Evolutionary conservation across 1,139 yeast genomes (phyloP), one percentile per base, ranked within the genome.

Genomic region (Nakaseomyces glabratus): DNA sequence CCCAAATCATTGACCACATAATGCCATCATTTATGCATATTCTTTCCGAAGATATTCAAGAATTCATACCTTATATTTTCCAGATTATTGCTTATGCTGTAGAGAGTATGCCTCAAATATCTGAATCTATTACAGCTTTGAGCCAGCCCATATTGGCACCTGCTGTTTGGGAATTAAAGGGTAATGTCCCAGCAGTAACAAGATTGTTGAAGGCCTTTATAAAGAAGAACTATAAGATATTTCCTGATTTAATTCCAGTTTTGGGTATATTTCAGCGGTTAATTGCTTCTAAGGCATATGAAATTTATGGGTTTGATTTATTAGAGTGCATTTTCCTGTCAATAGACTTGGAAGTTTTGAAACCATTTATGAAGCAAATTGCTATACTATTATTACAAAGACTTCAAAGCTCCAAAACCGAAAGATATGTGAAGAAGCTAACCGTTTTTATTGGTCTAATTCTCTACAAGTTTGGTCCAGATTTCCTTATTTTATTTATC

Each of bases 201-300:
- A 71, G 95, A 46, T 66, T 90, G 36, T 62, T 93, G 36, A 71
- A 77, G 38, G 77, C 88, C 3, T 77, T 90, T 20, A 65, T 90
- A 28, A 65, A 65, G 29, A 77, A 71, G 34, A 86, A 85, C 38
- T 70, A 79, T 2, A 41, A 57, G 1, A 61, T 67, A 0, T 79
- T 77, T 44, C 57, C 65, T 6, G 63, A 64, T 34, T 58, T 88
- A 36, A 72, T 81, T 22, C 95, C 97, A 3, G 71, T 93, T 24
- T 65, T 93, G 35, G 99, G 99, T 31, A 94, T 93, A n/a, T 93
- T 85, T 66, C 98, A 93, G 62, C 86, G 88, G 55, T 66, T 93
- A 43, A 75, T 90, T 36, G 76, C 96, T 1, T 84, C 96, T 0
- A 82, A 80, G 49, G 71, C 74, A 12, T 81, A 85, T 50, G 97